Evolutionary conservation across 805 yeast species (phyloP), one percentile per base, ranked within the genome.

Genomic region (Nakazawaea ernobii): DNA sequence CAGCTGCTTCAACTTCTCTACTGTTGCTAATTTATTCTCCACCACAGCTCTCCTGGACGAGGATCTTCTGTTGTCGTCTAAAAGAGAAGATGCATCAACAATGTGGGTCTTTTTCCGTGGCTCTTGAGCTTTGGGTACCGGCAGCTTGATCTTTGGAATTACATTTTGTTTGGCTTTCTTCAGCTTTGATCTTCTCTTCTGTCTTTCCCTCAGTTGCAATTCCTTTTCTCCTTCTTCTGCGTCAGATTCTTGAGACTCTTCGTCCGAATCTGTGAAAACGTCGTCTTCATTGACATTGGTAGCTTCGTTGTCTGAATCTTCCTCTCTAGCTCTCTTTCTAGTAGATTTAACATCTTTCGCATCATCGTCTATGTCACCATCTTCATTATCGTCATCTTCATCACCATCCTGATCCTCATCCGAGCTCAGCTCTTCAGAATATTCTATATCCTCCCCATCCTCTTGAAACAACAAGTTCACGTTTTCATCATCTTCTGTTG

Each of bases 11-110:
- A 92, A 67, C 55, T 82, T 82, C 59, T 86, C 80, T 35, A 84
- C 82, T 15, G 87, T 79, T n/a, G 82, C 86, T 53, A 86, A 70
- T 56, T 87, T 88, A 60, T 80, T 88, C 55, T 82, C 81, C 5
- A 87, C 75, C 0, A 95, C 94, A 0, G 95, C 75, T 8, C 79
- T 68, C 60, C 99, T 78, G 14, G 88, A 77, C 0, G 96, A 86
- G 0, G 84, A 77, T 56, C 96, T 71, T 60, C 96, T 71, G 5
- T 69, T 70, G 1, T 69, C 62, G 13, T 71, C 64, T 17, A 84
- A 59, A 27, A 86, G 60, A 13, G 80, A 68, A 10, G 75, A 82
- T 0, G 84, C 76, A 53, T 43, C 55, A 37, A 48, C 27, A 4
- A 11, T 13, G 6, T 11, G 13, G 6, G 45, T 4, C 26, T 35